Percentiles rank a stretch among this genome's conserved stretches.
These are phyloP conservation scores for Globisporangium cylindrosporum DNA, from an alignment of 352 stramenopile species.

Conservation along the genomic window DNA sequence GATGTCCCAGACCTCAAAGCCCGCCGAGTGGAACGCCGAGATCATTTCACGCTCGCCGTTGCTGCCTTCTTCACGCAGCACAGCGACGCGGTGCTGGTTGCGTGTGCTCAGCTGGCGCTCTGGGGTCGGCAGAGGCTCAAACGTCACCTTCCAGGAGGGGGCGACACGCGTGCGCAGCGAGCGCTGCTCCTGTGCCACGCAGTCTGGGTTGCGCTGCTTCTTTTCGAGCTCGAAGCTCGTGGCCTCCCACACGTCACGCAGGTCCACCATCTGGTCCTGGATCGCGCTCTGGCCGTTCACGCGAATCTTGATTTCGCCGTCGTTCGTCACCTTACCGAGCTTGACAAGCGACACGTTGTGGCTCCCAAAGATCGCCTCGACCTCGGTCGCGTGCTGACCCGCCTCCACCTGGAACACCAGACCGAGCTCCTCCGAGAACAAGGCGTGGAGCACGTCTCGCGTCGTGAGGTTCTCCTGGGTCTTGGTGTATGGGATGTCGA, in stretches of 20 bases:
- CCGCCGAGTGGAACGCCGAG: slow-evolving; percentile 94
- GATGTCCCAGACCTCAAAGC: slow-evolving; percentile 98
- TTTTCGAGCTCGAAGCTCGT: slow-evolving; percentile 99
- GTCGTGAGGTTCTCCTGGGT: slow-evolving; percentile 32
- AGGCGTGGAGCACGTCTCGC: slow-evolving; percentile 59
- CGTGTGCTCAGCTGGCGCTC: slow-evolving; percentile 77
- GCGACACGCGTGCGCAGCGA: slow-evolving; percentile 82
- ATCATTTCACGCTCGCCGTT: slow-evolving; percentile 99
- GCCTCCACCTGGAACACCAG: slow-evolving; percentile 95
- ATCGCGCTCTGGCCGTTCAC: slow-evolving; percentile 82
- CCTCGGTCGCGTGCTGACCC: slow-evolving; percentile 39
- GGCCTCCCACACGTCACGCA: slow-evolving; percentile 97
- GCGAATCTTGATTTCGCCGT: slow-evolving; percentile 88
- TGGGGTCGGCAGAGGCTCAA: slow-evolving; percentile 77
- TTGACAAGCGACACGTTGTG: slow-evolving; percentile 82
- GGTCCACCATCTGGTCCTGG: slow-evolving; percentile 68
- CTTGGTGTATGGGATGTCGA: slow-evolving; percentile 78
- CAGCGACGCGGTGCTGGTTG: slow-evolving; percentile 92
- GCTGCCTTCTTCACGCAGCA: slow-evolving; percentile 97
- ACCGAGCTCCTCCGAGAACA: slow-evolving; percentile 98
- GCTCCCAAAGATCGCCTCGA: slow-evolving; percentile 87
- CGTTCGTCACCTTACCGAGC: slow-evolving; percentile 89
- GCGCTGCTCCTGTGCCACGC: slow-evolving; percentile 93
- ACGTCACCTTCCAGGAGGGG: slow-evolving; percentile 92
- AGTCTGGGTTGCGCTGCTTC: slow-evolving; percentile 95